These are phyloP conservation scores for Yamadazyma kitorensis DNA, from an alignment of 805 yeast species.

Conservation along the genomic window DNA sequence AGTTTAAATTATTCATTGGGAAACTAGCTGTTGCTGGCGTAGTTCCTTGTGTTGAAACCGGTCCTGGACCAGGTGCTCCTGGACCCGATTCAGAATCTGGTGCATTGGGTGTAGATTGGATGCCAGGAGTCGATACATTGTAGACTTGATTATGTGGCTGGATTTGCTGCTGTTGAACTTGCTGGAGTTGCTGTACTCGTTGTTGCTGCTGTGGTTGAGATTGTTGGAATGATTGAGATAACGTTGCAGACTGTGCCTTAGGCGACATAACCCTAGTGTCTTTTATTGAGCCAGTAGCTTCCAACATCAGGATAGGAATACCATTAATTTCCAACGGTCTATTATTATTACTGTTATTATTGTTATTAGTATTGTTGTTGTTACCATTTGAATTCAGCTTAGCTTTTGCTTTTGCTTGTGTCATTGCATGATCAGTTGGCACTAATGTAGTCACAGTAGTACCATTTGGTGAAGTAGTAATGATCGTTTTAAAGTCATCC, in stretches of 20 bases:
- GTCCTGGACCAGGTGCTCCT: too few relatives aligned
- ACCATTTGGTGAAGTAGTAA: conserved; percentile 88
- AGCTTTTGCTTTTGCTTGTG: conserved; percentile 56
- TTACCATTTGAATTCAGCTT: conserved; percentile 32
- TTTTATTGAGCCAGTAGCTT: conserved; percentile 62
- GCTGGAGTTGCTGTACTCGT: too few relatives aligned
- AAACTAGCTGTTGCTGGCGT: conserved; percentile 4
- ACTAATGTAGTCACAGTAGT: conserved; percentile 86
- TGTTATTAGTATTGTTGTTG: too few relatives aligned
- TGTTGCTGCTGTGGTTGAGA: neutral
- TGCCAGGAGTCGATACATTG: too few relatives aligned
- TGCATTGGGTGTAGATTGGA: too few relatives aligned
- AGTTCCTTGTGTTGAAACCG: too few relatives aligned
- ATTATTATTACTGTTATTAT: conserved; percentile 29
- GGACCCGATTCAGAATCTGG: too few relatives aligned
- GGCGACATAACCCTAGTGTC: conserved; percentile 4
- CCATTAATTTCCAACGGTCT: conserved; percentile 63
- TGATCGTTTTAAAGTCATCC: conserved; percentile 82
- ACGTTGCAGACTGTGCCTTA: neutral
- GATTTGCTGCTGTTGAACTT: too few relatives aligned
- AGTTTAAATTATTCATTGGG: conserved; percentile 7
- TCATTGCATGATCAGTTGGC: conserved; percentile 78
- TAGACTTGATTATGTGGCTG: too few relatives aligned
- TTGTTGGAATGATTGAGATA: too few relatives aligned
- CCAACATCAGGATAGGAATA: conserved; percentile 67